Evolutionary conservation across 352 stramenopile species (phyloP).

Genomic region (Globisporangium viniferum): DNA sequence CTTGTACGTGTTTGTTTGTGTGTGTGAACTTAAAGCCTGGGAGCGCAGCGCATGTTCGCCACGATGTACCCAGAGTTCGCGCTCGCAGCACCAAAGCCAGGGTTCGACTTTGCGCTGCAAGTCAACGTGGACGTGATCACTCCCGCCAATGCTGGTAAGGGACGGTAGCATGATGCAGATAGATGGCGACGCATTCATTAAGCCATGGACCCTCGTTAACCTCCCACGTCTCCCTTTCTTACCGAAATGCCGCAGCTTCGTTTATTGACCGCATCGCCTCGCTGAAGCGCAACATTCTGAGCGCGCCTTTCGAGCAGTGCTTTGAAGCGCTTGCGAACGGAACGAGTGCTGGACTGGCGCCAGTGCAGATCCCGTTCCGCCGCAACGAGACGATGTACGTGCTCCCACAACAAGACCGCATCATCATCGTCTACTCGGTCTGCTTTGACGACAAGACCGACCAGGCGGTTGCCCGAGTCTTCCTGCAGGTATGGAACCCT

Average conservation of each 20-base stretch:
- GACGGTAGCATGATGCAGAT: too few species aligned
- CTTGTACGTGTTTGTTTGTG: neutral
- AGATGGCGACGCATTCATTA: too few species aligned
- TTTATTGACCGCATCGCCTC: slow-evolving; percentile 72
- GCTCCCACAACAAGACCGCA: slow-evolving; percentile 80
- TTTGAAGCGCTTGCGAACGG: slow-evolving; percentile 75
- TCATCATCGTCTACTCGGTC: slow-evolving; percentile 91
- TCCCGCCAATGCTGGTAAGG: slow-evolving; percentile 52
- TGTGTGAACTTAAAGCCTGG: slow-evolving; percentile 35
- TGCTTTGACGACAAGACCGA: slow-evolving; percentile 94
- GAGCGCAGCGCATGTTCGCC: slow-evolving; percentile 66
- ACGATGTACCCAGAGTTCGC: slow-evolving; percentile 75
- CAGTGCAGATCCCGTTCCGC: slow-evolving; percentile 84
- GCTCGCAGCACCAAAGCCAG: slow-evolving; percentile 55
- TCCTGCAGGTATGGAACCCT: slow-evolving; percentile 57
- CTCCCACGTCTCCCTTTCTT: neutral
- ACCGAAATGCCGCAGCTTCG: slow-evolving; percentile 32
- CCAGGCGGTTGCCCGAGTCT: slow-evolving; percentile 87
- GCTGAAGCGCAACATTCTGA: slow-evolving; percentile 83
- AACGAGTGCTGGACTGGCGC: slow-evolving; percentile 45
- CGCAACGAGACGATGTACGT: slow-evolving; percentile 86
- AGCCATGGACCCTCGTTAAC: neutral
- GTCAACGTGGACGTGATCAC: slow-evolving; percentile 79
- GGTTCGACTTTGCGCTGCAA: slow-evolving; percentile 79
- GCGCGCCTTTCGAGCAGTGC: slow-evolving; percentile 76